These are phyloP conservation scores for Umbilicus rupestris DNA, from an alignment of 164 flowering plant genomes.

Conservation along the genomic window DNA sequence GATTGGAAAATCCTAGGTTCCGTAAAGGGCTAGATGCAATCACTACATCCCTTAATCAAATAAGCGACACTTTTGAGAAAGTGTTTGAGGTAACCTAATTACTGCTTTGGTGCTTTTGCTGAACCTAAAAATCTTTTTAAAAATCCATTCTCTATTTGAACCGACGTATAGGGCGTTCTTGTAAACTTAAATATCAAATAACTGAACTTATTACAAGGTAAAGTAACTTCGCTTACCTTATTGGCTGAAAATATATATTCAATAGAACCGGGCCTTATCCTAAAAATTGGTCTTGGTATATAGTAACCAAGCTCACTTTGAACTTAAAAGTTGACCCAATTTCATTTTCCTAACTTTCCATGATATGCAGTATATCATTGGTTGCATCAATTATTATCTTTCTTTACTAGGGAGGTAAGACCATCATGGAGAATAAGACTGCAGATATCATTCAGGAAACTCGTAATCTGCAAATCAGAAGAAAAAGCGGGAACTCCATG, in stretches of 20 bases:
- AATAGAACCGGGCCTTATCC: not conserved
- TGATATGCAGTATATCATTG: not conserved
- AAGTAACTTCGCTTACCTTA: not conserved
- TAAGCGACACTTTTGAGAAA: slow-evolving; percentile 73
- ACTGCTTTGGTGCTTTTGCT: slow-evolving; percentile 1
- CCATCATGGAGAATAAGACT: slow-evolving; percentile 68
- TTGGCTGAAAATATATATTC: not conserved
- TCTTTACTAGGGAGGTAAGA: slow-evolving; percentile 61
- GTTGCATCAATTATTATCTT: not conserved
- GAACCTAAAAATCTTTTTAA: not conserved
- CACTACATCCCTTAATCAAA: slow-evolving; percentile 66
- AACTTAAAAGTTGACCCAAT: not conserved
- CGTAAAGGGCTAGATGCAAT: slow-evolving; percentile 62
- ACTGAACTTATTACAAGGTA: not conserved
- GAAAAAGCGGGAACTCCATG: slow-evolving; percentile 36
- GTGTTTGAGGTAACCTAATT: slow-evolving; percentile 59
- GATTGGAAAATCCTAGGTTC: slow-evolving; percentile 46
- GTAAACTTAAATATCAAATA: not conserved
- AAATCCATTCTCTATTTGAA: not conserved
- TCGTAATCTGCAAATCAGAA: slow-evolving; percentile 60
- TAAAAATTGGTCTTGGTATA: not conserved
- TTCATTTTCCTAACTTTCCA: not conserved
- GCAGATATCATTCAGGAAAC: slow-evolving; percentile 82
- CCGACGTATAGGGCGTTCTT: not conserved
- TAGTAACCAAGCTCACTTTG: too few relatives aligned